Evolutionary conservation across 192 early-diverging fungal genomes (phyloP), one percentile per base, ranked within the genome.

Genomic region (Hyaloraphidium curvatum): DNA sequence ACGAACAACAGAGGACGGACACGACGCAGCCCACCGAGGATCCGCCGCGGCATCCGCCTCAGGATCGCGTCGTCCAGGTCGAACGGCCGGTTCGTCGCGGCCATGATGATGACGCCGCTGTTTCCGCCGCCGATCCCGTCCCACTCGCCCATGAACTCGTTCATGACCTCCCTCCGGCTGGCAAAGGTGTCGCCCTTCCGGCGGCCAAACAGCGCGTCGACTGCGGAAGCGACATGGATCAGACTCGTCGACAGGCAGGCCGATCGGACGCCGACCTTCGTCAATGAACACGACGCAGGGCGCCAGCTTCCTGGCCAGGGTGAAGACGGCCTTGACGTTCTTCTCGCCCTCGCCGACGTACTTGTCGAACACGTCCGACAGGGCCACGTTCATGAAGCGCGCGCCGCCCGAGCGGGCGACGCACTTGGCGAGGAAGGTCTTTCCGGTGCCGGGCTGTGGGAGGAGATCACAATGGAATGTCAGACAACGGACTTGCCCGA

Each of bases 221-320:
- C 43, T n/a, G n/a, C n/a, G n/a, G n/a, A n/a, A n/a, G n/a, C n/a
- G n/a, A n/a, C n/a, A n/a, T n/a, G n/a, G n/a, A n/a, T n/a, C n/a
- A n/a, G n/a, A n/a, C n/a, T n/a, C n/a, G n/a, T n/a, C n/a, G n/a
- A n/a, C n/a, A n/a, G n/a, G n/a, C n/a, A n/a, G n/a, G n/a, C n/a
- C n/a, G n/a, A n/a, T n/a, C n/a, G n/a, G n/a, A n/a, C n/a, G n/a
- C n/a, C n/a, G n/a, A n/a, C n/a, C 84, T 58, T 95, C 93, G 61
- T 97, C 93, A 54, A 97, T 61, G 55, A 95, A 97, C n/a, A 97
- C 79, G 1, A 97, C 89, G 64, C 93, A 97, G 1, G 93, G 93
- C 11, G 83, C 72, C 1, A 93, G 61, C 59, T 90, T 91, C 25
- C 93, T 61, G 1, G 93, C 93, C 23, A 95, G 68, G 26, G 86